These are phyloP conservation scores for Anthostomella pinea DNA, from an alignment of 2,329 filamentous ascomycete genomes.

Conservation along the genomic window DNA sequence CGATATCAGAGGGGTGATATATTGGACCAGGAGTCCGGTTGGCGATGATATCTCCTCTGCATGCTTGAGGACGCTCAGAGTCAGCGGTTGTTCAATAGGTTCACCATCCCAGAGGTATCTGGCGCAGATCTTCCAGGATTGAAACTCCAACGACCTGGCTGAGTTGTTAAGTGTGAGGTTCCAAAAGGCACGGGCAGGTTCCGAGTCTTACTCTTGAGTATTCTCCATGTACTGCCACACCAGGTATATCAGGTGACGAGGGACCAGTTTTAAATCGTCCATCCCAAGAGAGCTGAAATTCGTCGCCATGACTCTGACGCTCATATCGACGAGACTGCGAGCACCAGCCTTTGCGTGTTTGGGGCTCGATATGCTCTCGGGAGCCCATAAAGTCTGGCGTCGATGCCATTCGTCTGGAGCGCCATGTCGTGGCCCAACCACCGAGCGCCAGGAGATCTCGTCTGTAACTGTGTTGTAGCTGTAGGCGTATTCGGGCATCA, in stretches of 20 bases:
- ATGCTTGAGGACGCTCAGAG: conserved; percentile 1
- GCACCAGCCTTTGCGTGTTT: conserved; percentile 31
- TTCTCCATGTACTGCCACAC: conserved; percentile 40
- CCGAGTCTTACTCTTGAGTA: conserved; percentile 2
- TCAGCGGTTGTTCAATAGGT: neutral
- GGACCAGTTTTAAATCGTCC: conserved; percentile 35
- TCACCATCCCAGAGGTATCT: conserved; percentile 5
- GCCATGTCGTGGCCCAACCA: no score
- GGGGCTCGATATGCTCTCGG: conserved; percentile 23
- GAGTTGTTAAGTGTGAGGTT: conserved; percentile 1
- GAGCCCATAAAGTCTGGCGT: conserved; percentile 26
- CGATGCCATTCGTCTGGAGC: conserved; percentile 39
- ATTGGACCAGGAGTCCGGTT: conserved; percentile 29
- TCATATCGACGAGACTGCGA: conserved; percentile 38
- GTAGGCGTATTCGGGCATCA: no score
- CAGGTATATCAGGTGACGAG: conserved; percentile 33
- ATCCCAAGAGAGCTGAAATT: conserved; percentile 36
- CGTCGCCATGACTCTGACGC: conserved; percentile 35
- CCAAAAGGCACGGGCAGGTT: neutral
- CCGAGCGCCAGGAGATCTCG: no score
- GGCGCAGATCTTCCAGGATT: conserved; percentile 9
- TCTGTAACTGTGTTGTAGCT: no score
- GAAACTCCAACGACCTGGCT: conserved; percentile 7
- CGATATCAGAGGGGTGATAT: conserved; percentile 38
- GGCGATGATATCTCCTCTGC: neutral